A percentile compares a stretch with the other conserved stretches of the same genome.
These are phyloP conservation scores for Brettanomyces sp. DNA, from an alignment of 805 yeast species.

Conservation along the genomic window DNA sequence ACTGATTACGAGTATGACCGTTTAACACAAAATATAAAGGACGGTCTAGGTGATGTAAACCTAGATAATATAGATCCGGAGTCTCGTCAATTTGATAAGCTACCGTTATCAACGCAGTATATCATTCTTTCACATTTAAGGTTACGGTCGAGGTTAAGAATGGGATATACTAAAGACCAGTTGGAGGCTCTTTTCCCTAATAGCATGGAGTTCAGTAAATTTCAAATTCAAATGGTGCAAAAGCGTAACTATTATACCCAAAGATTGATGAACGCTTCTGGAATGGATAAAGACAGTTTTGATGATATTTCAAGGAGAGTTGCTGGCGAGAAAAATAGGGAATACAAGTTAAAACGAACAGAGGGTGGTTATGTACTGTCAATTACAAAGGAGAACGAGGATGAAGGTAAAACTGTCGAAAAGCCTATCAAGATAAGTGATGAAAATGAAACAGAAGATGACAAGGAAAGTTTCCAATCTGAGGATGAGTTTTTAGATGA, in stretches of 20 bases:
- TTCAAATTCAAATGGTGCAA: conserved; percentile 88
- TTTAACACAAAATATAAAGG: conserved; percentile 44
- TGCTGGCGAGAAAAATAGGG: conserved; percentile 74
- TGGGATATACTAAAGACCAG: conserved; percentile 94
- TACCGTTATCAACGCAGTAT: conserved; percentile 85
- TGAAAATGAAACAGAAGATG: conserved; percentile 2
- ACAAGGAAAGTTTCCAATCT: conserved; percentile 9
- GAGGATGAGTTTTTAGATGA: conserved; percentile 2
- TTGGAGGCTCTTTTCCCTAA: conserved; percentile 72
- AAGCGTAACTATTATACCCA: conserved; percentile 89
- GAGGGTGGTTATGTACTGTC: conserved; percentile 82
- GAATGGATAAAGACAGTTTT: conserved; percentile 49
- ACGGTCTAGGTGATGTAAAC: conserved; percentile 60
- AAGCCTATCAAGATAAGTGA: conserved; percentile 37
- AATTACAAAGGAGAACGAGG: conserved; percentile 28
- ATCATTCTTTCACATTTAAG: conserved; percentile 78
- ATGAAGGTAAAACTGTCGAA: conserved; percentile 29
- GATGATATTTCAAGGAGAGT: conserved; percentile 43
- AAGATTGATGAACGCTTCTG: conserved; percentile 71
- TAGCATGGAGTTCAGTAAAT: conserved; percentile 81
- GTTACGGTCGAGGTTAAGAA: conserved; percentile 75
- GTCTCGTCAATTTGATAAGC: conserved; percentile 60
- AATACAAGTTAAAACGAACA: conserved; percentile 65
- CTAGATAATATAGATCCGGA: conserved; percentile 73
- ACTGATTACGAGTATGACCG: conserved; percentile 65